Evolutionary conservation across 2,329 filamentous ascomycete genomes (phyloP).

Genomic region (Penicillium sp.): DNA sequence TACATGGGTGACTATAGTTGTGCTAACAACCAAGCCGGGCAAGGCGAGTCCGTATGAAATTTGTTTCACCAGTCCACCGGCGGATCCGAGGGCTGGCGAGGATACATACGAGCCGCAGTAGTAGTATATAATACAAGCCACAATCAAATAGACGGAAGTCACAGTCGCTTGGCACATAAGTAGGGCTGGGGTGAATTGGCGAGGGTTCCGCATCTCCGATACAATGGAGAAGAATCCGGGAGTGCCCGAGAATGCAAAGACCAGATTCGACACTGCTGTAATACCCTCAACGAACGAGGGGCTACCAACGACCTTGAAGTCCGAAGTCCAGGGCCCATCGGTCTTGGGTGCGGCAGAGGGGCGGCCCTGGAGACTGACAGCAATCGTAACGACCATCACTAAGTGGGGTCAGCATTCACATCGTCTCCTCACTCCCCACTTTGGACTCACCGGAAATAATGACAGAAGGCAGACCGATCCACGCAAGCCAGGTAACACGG

Average conservation of each 20-base stretch:
- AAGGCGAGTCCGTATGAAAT: constrained; percentile 42
- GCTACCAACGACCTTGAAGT: constrained; percentile 20
- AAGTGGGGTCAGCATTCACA: constrained; percentile 14
- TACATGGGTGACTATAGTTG: constrained; percentile 20
- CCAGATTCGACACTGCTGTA: constrained; percentile 16
- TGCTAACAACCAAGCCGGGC: constrained; percentile 27
- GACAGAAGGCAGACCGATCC: constrained; percentile 29
- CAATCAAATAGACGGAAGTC: constrained; percentile 35
- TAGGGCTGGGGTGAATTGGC: constrained; percentile 34
- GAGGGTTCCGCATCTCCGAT: constrained; percentile 42
- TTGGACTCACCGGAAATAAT: constrained; percentile 35
- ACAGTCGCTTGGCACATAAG: constrained; percentile 36
- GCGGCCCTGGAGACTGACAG: constrained; percentile 17
- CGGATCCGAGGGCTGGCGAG: constrained; percentile 49
- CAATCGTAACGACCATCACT: constrained; percentile 31
- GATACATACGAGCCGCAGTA: constrained; percentile 48
- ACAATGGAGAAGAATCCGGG: constrained; percentile 39
- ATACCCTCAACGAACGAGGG: constrained; percentile 21
- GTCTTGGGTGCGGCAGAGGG: constrained; percentile 13
- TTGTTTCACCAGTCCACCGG: constrained; percentile 44
- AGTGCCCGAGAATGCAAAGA: constrained; percentile 23
- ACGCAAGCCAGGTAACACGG: constrained; percentile 36
- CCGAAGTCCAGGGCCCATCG: constrained; percentile 29
- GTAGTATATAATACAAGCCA: constrained; percentile 47
- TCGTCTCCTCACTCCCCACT: background rate